Conservation (phyloP, 352 stramenopile genomes). For the Phytophthora kernoviae region DNA sequence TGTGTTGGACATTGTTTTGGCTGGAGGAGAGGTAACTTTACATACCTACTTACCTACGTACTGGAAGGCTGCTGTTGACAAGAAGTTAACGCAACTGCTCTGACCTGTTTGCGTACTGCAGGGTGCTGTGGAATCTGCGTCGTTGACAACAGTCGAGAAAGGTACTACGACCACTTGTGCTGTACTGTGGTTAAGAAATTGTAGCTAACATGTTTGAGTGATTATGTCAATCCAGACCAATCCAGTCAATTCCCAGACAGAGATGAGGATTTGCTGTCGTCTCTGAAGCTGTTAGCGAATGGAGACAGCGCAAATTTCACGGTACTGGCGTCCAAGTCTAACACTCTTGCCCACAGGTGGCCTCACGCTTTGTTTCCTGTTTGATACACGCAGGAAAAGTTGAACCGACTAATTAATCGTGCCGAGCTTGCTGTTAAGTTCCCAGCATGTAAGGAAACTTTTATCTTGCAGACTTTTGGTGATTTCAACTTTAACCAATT, state of each 20-base stretch:
- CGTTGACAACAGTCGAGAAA: conserved; percentile 86
- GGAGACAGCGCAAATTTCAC: conserved; percentile 81
- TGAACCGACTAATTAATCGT: conserved; percentile 83
- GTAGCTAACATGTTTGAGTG: not conserved
- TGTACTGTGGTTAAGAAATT: not conserved
- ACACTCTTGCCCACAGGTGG: no score
- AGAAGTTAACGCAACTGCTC: no score
- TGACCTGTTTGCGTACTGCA: no score
- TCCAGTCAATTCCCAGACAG: conserved; percentile 86
- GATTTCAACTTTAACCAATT: not conserved
- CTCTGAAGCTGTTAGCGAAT: conserved; percentile 69
- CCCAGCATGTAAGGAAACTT: conserved; percentile 44
- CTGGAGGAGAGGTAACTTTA: conserved; percentile 44
- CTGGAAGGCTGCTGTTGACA: no score
- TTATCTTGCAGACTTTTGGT: not conserved
- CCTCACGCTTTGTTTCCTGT: not conserved
- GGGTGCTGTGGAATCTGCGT: conserved; percentile 76
- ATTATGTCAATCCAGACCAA: conserved; percentile 45
- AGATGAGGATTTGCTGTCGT: conserved; percentile 77
- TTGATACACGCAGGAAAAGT: conserved; percentile 67
- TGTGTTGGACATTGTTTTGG: conserved; percentile 84
- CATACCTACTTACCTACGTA: no score
- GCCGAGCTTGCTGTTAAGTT: conserved; percentile 85
- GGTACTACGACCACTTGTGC: conserved; percentile 9
- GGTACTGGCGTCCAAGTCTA: conserved; percentile 29